These are phyloP conservation scores for Penicillium robsamsonii DNA, from an alignment of 495 filamentous ascomycete genomes.

Conservation along the genomic window DNA sequence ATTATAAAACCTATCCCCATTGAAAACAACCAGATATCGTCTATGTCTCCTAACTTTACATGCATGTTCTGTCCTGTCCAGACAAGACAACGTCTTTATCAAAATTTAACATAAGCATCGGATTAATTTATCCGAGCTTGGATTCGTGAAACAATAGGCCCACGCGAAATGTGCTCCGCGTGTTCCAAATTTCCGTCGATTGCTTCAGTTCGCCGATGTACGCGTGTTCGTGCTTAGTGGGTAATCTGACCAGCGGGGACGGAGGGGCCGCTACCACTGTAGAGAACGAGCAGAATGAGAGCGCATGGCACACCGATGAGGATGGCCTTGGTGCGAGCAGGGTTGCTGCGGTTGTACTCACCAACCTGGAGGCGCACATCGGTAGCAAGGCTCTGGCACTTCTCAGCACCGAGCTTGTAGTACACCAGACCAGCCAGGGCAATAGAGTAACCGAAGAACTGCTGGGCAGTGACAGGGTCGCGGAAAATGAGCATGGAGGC, in stretches of 20 bases:
- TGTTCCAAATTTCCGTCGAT: constrained; percentile 8
- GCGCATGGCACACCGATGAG: constrained; percentile 54
- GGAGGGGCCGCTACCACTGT: constrained; percentile 28
- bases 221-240: constrained; percentile 13
- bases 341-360: constrained; percentile 55
- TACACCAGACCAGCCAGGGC: constrained; percentile 88
- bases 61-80: constrained; percentile 14
- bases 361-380: constrained; percentile 52
- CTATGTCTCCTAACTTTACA: constrained; percentile 15
- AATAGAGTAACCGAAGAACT: constrained; percentile 93
- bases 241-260: constrained; percentile 17
- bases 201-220: constrained; percentile 7
- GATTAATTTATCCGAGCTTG: constrained; percentile 5
- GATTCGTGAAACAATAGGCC: constrained; percentile 17
- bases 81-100: constrained; percentile 16
- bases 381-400: constrained; percentile 65
- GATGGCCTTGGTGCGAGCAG: constrained; percentile 65
- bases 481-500: constrained; percentile 86
- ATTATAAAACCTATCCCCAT: constrained; percentile 10
- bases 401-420: constrained; percentile 89
- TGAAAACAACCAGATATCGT: constrained; percentile 2
- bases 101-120: constrained; percentile 16
- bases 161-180: constrained; percentile 6
- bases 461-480: constrained; percentile 72
- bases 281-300: constrained; percentile 60